Conservation (phyloP, 1,284 basidiomycete genomes). For the Sanghuangporus baumii region DNA sequence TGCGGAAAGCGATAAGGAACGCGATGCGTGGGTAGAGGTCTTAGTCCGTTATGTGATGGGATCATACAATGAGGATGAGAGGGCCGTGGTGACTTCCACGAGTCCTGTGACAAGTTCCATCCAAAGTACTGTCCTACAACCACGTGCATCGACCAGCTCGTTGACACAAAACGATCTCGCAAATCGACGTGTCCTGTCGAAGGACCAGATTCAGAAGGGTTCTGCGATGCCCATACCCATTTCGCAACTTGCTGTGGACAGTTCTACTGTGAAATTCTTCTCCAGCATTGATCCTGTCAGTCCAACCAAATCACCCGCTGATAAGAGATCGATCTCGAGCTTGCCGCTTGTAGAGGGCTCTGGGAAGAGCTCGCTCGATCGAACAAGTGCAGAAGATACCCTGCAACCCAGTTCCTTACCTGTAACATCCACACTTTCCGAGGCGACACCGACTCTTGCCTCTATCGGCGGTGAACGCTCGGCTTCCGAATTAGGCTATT, state of each 20-base stretch:
- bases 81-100: slow-evolving; percentile 18
- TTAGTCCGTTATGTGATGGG: slow-evolving; percentile 82
- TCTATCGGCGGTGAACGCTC: slow-evolving; percentile 44
- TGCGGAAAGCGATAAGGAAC: slow-evolving; percentile 89
- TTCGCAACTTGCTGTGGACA: slow-evolving; percentile 50
- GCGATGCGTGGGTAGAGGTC: slow-evolving; percentile 93
- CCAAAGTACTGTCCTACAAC: slow-evolving; percentile 23
- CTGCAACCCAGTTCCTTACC: slow-evolving; percentile 56
- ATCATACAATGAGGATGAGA: slow-evolving; percentile 60
- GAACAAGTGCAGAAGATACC: slow-evolving; percentile 38
- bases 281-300: slow-evolving; percentile 38
- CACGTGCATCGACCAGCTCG: slow-evolving; percentile 59
- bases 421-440: slow-evolving; percentile 39
- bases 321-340: slow-evolving; percentile 12
- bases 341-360: slow-evolving; percentile 10
- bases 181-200: slow-evolving; percentile 37
- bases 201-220: slow-evolving; percentile 48
- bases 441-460: slow-evolving; percentile 32
- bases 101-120: slow-evolving; percentile 4
- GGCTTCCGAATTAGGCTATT: slow-evolving; percentile 76
- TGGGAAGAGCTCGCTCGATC: slow-evolving; percentile 11
- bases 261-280: slow-evolving; percentile 58
- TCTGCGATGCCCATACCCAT: slow-evolving; percentile 42
- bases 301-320: slow-evolving; percentile 37
- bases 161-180: slow-evolving; percentile 31